A percentile compares a stretch with the other conserved stretches of the same genome.
phyloP scores from a whole-genome alignment of 345 rosid genomes.

The Arabidopsis thaliana region DNA sequence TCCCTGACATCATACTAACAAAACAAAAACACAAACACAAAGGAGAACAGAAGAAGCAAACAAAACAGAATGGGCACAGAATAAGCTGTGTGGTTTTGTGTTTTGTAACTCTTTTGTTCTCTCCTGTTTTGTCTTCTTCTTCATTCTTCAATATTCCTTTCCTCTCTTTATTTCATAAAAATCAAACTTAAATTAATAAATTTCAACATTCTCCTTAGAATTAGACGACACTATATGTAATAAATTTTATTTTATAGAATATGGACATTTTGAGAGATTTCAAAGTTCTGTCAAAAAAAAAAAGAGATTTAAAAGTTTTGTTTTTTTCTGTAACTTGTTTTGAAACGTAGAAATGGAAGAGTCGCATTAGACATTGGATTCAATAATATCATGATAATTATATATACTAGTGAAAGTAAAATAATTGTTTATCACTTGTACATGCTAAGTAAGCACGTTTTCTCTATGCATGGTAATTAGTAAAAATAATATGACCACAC shows the following conservation, averaged over 20 bases:
- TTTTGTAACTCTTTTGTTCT: constrained; percentile 60
- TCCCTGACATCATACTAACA: constrained; percentile 47
- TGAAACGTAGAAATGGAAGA: constrained; percentile 19
- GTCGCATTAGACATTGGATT: not conserved
- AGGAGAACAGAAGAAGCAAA: constrained; percentile 45
- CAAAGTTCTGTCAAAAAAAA: not conserved
- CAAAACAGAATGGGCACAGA: constrained; percentile 54
- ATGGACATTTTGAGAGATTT: constrained; percentile 4
- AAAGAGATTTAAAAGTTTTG: not conserved
- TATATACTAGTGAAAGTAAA: not conserved
- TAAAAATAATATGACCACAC: constrained; percentile 35
- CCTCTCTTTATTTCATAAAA: constrained; percentile 36
- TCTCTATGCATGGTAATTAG: constrained; percentile 38
- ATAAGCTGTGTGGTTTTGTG: constrained; percentile 50
- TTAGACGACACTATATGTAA: constrained; percentile 18
- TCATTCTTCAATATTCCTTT: constrained; percentile 54
- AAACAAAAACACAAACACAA: constrained; percentile 51
- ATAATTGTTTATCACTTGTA: constrained; percentile 18
- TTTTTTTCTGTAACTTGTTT: not conserved
- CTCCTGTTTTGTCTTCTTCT: constrained; percentile 75
- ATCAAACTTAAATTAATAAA: constrained; percentile 3
- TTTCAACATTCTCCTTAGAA: constrained; percentile 29
- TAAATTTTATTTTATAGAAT: not conserved
- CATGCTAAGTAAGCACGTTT: constrained; percentile 36
- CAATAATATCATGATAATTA: constrained; percentile 3